Percentiles rank a stretch among this genome's conserved stretches.
These are phyloP conservation scores for Mycena belliarum DNA, from an alignment of 768 basidiomycete species.

Conservation along the genomic window DNA sequence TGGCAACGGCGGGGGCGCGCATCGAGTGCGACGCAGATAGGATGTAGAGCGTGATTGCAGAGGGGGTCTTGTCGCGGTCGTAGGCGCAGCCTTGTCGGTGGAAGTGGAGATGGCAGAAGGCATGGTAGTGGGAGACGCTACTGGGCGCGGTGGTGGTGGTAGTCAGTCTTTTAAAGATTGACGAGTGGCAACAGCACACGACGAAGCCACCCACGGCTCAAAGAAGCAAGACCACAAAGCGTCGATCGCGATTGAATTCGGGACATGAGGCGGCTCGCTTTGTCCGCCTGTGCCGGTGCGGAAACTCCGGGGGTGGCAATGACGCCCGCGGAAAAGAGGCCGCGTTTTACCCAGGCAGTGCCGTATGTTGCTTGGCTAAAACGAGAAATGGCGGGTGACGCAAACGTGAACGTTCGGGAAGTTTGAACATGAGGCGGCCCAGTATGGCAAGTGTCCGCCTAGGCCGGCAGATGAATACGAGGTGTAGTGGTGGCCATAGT, in stretches of 20 bases:
- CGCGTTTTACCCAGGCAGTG: not conserved
- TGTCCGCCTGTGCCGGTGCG: slow-evolving; percentile 1
- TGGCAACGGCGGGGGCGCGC: slow-evolving; percentile 16
- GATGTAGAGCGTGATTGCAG: not conserved
- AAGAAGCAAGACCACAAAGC: slow-evolving; percentile 10
- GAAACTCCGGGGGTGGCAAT: not conserved
- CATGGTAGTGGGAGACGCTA: not conserved
- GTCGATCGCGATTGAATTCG: not conserved
- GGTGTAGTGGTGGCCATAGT: too few relatives aligned
- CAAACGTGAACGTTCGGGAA: not conserved
- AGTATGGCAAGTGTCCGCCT: too few relatives aligned
- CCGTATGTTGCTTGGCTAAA: not conserved
- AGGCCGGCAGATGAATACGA: too few relatives aligned
- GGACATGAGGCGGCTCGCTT: slow-evolving; percentile 13
- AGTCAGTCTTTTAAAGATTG: not conserved
- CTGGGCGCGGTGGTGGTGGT: not conserved
- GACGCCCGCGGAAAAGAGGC: not conserved
- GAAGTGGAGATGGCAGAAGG: slow-evolving; percentile 2
- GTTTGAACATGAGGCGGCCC: too few relatives aligned
- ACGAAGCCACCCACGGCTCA: not conserved
- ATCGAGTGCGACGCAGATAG: not conserved
- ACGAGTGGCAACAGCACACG: not conserved
- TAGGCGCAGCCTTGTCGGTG: not conserved
- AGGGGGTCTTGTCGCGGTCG: not conserved
- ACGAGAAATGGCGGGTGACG: not conserved